Conservation (phyloP, 169 alveolate genomes). For the Cryptosporidium parvum region DNA sequence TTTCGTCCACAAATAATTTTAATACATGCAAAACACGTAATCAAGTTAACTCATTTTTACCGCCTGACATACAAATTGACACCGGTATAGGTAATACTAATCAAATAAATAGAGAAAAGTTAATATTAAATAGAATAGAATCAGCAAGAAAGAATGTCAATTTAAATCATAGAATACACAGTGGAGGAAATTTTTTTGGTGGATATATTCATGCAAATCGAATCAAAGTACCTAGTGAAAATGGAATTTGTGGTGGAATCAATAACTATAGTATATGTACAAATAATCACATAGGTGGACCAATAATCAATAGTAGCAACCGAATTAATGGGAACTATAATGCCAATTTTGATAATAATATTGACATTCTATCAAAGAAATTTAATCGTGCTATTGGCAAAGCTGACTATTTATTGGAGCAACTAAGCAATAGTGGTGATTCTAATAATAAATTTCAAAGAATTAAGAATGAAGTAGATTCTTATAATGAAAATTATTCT, state of each 20-base stretch:
- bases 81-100: neutral
- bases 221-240: neutral
- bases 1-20: neutral
- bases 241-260: neutral
- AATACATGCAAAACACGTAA: conserved; percentile 1
- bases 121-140: conserved; percentile 63
- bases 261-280: conserved; percentile 5
- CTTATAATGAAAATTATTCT: neutral
- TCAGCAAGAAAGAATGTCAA: conserved; percentile 53
- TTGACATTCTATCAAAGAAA: conserved; percentile 25
- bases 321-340: neutral
- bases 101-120: conserved; percentile 31
- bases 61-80: conserved; percentile 16
- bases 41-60: conserved; percentile 18
- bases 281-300: neutral
- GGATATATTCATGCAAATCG: neutral
- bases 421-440: neutral
- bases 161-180: neutral
- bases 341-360: neutral
- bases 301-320: neutral
- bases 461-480: neutral
- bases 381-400: conserved; percentile 52
- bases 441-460: neutral
- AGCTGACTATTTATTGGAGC: conserved; percentile 64
- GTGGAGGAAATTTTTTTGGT: neutral